phyloP scores from a whole-genome alignment of 805 yeast species.

The Yamadazyma ubonensis region DNA sequence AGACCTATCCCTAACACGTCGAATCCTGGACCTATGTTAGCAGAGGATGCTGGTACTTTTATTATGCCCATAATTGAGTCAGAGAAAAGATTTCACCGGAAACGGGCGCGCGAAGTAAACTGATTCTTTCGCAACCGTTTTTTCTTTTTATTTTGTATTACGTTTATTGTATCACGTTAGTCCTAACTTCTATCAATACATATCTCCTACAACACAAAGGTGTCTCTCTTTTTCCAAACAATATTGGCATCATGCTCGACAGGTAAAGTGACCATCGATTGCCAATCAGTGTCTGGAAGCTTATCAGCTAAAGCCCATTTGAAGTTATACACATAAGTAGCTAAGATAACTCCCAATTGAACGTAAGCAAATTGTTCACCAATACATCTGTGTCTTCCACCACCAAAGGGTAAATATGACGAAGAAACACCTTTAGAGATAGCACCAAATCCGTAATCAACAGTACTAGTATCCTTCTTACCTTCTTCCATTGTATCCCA shows the following conservation, averaged over 20 bases:
- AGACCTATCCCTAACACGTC: constrained; percentile 95
- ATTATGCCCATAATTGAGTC: constrained; percentile 26
- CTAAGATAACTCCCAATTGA: constrained; percentile 83
- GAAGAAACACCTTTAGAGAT: constrained; percentile 94
- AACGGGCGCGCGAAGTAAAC: constrained; percentile 1
- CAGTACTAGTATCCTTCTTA: constrained; percentile 34
- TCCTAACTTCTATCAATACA: neutral
- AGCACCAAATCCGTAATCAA: constrained; percentile 96
- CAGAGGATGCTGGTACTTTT: constrained; percentile 93
- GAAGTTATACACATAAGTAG: constrained; percentile 70
- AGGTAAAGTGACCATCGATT: constrained; percentile 93
- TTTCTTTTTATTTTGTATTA: no score
- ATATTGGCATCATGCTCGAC: constrained; percentile 64
- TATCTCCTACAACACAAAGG: constrained; percentile 23
- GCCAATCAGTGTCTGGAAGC: constrained; percentile 72
- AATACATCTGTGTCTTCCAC: constrained; percentile 98
- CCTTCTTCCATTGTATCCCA: constrained; percentile 53
- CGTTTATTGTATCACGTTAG: no score
- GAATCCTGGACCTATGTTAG: constrained; percentile 98
- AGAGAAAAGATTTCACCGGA: constrained; percentile 4
- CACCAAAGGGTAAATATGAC: constrained; percentile 97
- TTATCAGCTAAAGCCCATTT: constrained; percentile 62
- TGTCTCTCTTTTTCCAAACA: constrained; percentile 66
- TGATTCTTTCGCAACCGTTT: constrained; percentile 5
- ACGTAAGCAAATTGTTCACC: constrained; percentile 98